phyloP scores from a whole-genome alignment of 73 alveolate species.

The Tetrahymena thermophila region DNA sequence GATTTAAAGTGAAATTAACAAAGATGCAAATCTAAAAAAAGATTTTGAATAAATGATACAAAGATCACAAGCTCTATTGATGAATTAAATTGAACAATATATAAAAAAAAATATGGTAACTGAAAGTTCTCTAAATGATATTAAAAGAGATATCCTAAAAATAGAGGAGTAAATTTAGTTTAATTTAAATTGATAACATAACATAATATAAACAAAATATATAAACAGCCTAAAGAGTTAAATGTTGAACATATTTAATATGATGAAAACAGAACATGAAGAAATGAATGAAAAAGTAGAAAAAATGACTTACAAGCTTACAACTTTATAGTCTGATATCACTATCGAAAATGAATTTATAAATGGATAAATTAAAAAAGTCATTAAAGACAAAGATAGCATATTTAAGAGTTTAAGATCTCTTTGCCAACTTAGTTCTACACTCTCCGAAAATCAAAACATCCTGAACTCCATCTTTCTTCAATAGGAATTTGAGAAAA shows the following conservation, averaged over 20 bases:
- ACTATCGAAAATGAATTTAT: neutral
- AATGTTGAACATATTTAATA: neutral
- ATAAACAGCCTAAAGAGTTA: neutral
- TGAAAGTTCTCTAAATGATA: neutral
- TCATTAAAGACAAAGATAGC: neutral
- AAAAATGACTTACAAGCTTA: neutral
- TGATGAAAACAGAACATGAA: neutral
- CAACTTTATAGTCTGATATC: neutral
- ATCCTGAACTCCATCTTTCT: neutral
- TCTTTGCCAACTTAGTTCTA: neutral
- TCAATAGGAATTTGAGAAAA: neutral
- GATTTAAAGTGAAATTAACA: neutral
- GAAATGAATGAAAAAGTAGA: neutral
- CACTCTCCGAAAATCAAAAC: neutral
- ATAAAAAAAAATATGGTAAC: neutral
- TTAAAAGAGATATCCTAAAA: neutral
- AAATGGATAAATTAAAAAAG: neutral
- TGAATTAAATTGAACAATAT: neutral
- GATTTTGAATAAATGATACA: neutral
- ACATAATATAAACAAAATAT: neutral
- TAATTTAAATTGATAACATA: too few relatives aligned
- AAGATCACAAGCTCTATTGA: neutral
- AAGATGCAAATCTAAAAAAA: neutral
- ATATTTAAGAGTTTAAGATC: neutral
- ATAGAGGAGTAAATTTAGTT: neutral